Evolutionary conservation across 1,284 basidiomycete genomes (phyloP), one percentile per base, ranked within the genome.

Genomic region (Cryptococcus maquisensis): DNA sequence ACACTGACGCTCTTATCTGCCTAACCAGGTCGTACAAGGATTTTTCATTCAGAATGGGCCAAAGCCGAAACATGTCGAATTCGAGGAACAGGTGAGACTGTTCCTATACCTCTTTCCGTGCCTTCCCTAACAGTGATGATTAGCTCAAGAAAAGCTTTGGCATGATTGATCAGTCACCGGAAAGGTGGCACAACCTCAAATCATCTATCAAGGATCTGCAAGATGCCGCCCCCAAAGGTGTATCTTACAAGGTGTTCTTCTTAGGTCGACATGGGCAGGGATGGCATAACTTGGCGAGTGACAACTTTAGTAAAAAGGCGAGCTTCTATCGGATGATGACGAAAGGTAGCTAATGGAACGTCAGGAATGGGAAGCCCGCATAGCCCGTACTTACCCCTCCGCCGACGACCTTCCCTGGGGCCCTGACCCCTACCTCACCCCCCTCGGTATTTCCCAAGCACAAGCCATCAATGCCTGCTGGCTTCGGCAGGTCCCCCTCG

Each of bases 321-420:
- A 6, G 28, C 28, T 32, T 32, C 28, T 32, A 32, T 32, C 28
- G 7, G 10, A 32, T 2, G 5, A 32, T 8, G 28, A 32, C 6
- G 28, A n/a, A n/a, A n/a, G n/a, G n/a, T n/a, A n/a, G 28, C 28
- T 32, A 0, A 32, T 32, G 28, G 10, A 10, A 32, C 2, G 3
- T 1, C 10, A 32, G 28, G 28, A 57, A 52, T 79, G 78, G 78
- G 73, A 78, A 57, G 61, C 68, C 43, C 74, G 87, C 28, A 32
- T 32, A 32, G 28, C 28, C 62, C 92, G 85, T 84, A 81, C 87
- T 0, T 83, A 81, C 64, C 67, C 86, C 20, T 77, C 86, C 46
- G 84, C 84, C 0, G 87, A 94, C 63, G 86, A 79, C 13, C 76
- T 90, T 9, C 79, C 77, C 1, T 92, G 90, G 89, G 89, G 88